phyloP scores from a whole-genome alignment of 495 filamentous ascomycete species.

The Aspergillus sparsus region DNA sequence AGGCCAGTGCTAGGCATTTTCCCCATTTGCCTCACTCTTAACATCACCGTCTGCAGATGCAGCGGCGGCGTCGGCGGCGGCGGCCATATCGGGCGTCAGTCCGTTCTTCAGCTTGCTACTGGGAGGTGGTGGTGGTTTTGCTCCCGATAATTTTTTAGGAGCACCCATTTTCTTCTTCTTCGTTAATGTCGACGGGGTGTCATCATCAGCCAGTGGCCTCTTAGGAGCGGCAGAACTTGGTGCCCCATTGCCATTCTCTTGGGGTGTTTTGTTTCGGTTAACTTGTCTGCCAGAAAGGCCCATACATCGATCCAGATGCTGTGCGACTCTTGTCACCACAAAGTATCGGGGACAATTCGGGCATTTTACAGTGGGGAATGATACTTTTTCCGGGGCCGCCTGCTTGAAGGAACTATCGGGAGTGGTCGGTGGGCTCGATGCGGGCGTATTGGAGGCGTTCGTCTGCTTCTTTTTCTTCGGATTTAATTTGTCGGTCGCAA shows the following conservation, averaged over 20 bases:
- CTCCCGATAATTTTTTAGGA: conserved; percentile 42
- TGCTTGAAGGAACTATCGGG: conserved; percentile 43
- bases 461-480: conserved; percentile 54
- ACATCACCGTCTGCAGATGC: conserved; percentile 23
- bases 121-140: conserved; percentile 40
- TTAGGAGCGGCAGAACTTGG: conserved; percentile 42
- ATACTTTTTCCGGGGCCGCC: conserved; percentile 53
- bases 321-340: conserved; percentile 61
- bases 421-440: conserved; percentile 47
- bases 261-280: conserved; percentile 54
- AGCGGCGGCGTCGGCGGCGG: conserved; percentile 21
- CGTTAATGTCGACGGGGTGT: conserved; percentile 36
- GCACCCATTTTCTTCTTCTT: conserved; percentile 51
- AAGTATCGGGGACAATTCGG: conserved; percentile 63
- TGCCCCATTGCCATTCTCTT: conserved; percentile 39
- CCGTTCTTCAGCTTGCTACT: conserved; percentile 49
- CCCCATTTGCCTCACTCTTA: conserved; percentile 32
- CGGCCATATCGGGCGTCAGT: conserved; percentile 28
- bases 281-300: conserved; percentile 71
- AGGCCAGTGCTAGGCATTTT: conserved; percentile 14
- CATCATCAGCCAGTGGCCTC: conserved; percentile 42
- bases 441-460: conserved; percentile 54
- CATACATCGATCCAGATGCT: conserved; percentile 80
- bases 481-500: conserved; percentile 58
- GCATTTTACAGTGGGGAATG: conserved; percentile 72